Conservation (phyloP, 768 basidiomycete genomes). For the Lentinula aciculospora region DNA sequence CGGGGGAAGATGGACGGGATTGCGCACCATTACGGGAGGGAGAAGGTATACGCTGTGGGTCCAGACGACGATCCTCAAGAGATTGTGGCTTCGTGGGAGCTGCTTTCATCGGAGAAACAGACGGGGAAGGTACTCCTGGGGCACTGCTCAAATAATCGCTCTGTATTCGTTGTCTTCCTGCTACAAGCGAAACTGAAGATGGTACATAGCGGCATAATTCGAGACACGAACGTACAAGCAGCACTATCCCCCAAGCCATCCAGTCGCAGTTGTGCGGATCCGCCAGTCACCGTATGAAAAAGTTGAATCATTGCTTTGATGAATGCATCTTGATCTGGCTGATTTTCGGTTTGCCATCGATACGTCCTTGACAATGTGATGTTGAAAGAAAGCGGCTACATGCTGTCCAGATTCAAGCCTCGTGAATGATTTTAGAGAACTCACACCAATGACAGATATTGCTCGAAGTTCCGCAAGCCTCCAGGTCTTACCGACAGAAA, state of each 20-base stretch:
- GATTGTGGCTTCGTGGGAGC: slow-evolving; percentile 9
- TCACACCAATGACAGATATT: slow-evolving; percentile 71
- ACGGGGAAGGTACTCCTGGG: slow-evolving; percentile 13
- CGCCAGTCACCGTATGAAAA: slow-evolving; percentile 43
- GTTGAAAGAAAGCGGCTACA: slow-evolving; percentile 64
- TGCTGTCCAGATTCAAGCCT: slow-evolving; percentile 1
- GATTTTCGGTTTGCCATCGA: slow-evolving; percentile 80
- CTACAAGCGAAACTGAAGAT: slow-evolving; percentile 7
- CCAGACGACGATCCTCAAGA: slow-evolving; percentile 19
- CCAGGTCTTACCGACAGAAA: slow-evolving; percentile 99
- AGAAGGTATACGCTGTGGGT: slow-evolving; percentile 14
- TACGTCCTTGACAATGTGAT: slow-evolving; percentile 88
- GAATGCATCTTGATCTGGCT: slow-evolving; percentile 69
- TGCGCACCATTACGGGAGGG: slow-evolving; percentile 19
- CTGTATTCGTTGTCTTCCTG: slow-evolving; percentile 13
- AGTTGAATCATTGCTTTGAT: slow-evolving; percentile 59
- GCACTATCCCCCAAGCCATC: slow-evolving; percentile 43
- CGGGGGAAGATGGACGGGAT: slow-evolving; percentile 37
- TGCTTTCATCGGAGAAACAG: slow-evolving; percentile 9
- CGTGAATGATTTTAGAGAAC: slow-evolving; percentile 20
- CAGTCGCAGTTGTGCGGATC: slow-evolving; percentile 44
- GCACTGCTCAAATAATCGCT: slow-evolving; percentile 15
- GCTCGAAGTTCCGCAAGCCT: slow-evolving; percentile 72
- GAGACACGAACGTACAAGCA: slow-evolving; percentile 23
- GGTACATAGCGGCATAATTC: background rate